A percentile compares a stretch with the other conserved stretches of the same genome.
These are phyloP conservation scores for Raffaelea ambrosiae DNA, from an alignment of 2,329 filamentous ascomycete species.

Conservation along the genomic window DNA sequence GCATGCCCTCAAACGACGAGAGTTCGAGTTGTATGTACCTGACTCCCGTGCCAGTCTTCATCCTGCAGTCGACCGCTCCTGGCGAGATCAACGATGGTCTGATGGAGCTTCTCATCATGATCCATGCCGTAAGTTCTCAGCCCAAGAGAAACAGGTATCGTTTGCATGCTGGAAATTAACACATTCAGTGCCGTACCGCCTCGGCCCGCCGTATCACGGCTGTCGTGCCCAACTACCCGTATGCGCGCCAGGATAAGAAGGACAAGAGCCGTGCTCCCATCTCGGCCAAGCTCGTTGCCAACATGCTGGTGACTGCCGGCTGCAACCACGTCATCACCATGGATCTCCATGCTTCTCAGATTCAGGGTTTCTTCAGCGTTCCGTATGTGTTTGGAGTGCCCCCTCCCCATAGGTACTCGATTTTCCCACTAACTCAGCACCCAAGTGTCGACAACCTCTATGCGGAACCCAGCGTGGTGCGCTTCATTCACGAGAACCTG, in stretches of 20 bases:
- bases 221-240: slow-evolving; percentile 74
- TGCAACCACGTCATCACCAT: slow-evolving; percentile 69
- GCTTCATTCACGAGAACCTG: slow-evolving; percentile 85
- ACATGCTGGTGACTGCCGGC: slow-evolving; percentile 93
- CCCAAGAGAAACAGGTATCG: too few species aligned
- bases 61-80: slow-evolving; percentile 87
- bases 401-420: too few species aligned
- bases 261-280: slow-evolving; percentile 64
- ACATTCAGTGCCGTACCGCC: slow-evolving; percentile 14
- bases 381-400: slow-evolving; percentile 21
- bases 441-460: slow-evolving; percentile 67
- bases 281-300: slow-evolving; percentile 89
- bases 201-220: slow-evolving; percentile 16
- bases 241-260: slow-evolving; percentile 96
- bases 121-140: slow-evolving; percentile 54
- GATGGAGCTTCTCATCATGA: slow-evolving; percentile 98
- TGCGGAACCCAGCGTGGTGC: slow-evolving; percentile 82
- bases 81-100: slow-evolving; percentile 97
- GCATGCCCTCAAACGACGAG: not conserved
- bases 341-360: slow-evolving; percentile 52
- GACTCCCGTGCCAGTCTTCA: too few species aligned
- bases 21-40: too few species aligned
- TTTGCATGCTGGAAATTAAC: not conserved
- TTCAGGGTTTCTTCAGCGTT: slow-evolving; percentile 77
- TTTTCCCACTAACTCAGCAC: not conserved